phyloP scores from a whole-genome alignment of 2,329 filamentous ascomycete species.

The Fusarium acutatum region DNA sequence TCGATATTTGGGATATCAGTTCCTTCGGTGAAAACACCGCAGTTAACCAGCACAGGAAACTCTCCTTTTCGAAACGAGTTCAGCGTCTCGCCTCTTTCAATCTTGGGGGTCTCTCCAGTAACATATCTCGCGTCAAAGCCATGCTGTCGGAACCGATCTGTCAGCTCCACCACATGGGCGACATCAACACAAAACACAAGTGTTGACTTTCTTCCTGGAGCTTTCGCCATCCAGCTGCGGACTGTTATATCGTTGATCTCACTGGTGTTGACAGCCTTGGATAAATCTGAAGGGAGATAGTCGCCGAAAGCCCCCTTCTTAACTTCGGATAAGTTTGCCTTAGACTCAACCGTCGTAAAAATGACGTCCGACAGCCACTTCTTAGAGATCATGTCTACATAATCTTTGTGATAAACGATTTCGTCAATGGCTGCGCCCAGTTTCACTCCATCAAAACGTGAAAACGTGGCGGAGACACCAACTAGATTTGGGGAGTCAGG shows the following conservation, averaged over 20 bases:
- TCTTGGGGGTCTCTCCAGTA: constrained; percentile 79
- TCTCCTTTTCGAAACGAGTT: constrained; percentile 78
- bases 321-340: constrained; percentile 80
- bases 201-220: constrained; percentile 78
- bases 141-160: constrained; percentile 76
- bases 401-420: constrained; percentile 91
- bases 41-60: constrained; percentile 91
- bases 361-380: constrained; percentile 93
- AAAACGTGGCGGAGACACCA: constrained; percentile 86
- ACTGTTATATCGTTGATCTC: constrained; percentile 86
- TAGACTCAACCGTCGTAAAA: constrained; percentile 90
- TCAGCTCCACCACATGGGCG: constrained; percentile 79
- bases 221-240: constrained; percentile 84
- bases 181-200: constrained; percentile 95
- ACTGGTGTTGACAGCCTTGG: constrained; percentile 81
- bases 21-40: constrained; percentile 95
- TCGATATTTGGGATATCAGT: constrained; percentile 98
- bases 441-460: constrained; percentile 82
- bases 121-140: constrained; percentile 87
- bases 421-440: constrained; percentile 89
- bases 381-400: constrained; percentile 76
- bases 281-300: constrained; percentile 81
- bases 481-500: constrained; percentile 71
- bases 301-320: constrained; percentile 72
- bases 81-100: constrained; percentile 74